Percentiles rank a stretch among this genome's conserved stretches.
phyloP scores from a whole-genome alignment of 768 basidiomycete genomes.

The Baorangia bicolor region DNA sequence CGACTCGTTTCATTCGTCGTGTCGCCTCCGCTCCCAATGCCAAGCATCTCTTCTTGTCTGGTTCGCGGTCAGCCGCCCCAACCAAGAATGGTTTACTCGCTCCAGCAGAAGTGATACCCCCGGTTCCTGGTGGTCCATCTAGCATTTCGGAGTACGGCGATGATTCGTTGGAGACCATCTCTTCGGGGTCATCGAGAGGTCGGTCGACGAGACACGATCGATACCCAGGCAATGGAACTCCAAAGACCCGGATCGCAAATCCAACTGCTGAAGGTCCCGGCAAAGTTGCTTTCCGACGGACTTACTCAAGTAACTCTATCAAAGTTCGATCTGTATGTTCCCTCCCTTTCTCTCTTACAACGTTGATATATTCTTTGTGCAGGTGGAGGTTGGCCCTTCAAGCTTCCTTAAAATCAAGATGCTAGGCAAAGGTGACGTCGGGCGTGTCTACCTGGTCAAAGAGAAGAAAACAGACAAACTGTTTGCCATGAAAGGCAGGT shows the following conservation, averaged over 20 bases:
- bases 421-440: constrained; percentile 98
- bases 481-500: constrained; percentile 98
- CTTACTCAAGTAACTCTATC: constrained; percentile 97
- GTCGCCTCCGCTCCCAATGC: constrained; percentile 97
- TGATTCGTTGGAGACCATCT: constrained; percentile 75
- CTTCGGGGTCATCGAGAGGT: constrained; percentile 70
- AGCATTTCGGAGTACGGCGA: constrained; percentile 57
- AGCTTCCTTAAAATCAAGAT: constrained; percentile 97
- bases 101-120: constrained; percentile 60
- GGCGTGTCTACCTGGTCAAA: constrained; percentile 95
- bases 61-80: constrained; percentile 55
- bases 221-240: constrained; percentile 21
- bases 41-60: constrained; percentile 78
- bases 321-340: constrained; percentile 79
- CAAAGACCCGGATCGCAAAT: constrained; percentile 47
- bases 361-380: constrained; percentile 6
- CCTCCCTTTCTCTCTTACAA: background rate
- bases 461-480: constrained; percentile 97
- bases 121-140: constrained; percentile 48
- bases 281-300: constrained; percentile 80
- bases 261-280: constrained; percentile 49
- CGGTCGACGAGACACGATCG: constrained; percentile 45
- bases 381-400: constrained; percentile 93
- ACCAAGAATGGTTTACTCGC: constrained; percentile 80
- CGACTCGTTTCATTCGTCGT: constrained; percentile 88